Conservation (phyloP, 2,329 filamentous ascomycete species). For the Penicillium sp. region DNA sequence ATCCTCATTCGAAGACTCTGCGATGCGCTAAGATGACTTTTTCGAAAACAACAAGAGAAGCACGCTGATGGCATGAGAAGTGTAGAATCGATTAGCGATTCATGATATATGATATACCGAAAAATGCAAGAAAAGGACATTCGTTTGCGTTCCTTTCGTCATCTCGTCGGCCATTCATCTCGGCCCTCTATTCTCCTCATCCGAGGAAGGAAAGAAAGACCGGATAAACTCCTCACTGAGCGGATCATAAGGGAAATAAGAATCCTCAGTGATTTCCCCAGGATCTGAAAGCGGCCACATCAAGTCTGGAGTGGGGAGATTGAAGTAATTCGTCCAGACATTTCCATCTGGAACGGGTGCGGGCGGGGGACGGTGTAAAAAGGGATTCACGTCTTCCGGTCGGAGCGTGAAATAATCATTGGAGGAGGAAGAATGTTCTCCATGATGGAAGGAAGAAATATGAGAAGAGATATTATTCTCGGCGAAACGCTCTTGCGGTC, state of each 20-base stretch:
- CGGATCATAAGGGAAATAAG: conserved; percentile 48
- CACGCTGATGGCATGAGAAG: conserved; percentile 6
- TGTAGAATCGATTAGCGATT: conserved; percentile 1
- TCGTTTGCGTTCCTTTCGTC: conserved; percentile 10
- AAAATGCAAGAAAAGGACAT: conserved; percentile 4
- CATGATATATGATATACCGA: neutral
- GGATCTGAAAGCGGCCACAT: conserved; percentile 20
- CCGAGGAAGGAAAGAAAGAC: conserved; percentile 44
- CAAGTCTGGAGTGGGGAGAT: conserved; percentile 24
- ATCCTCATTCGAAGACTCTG: conserved; percentile 5
- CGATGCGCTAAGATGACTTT: conserved; percentile 11
- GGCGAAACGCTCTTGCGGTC: conserved; percentile 19
- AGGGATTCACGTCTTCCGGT: conserved; percentile 18
- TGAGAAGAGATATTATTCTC: neutral
- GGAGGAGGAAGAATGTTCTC: neutral
- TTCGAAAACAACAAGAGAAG: neutral
- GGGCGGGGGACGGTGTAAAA: conserved; percentile 13
- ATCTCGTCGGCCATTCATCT: conserved; percentile 9
- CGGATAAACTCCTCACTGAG: conserved; percentile 47
- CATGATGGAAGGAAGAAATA: neutral
- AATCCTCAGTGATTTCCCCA: conserved; percentile 30
- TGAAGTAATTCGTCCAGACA: conserved; percentile 23
- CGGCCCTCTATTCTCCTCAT: conserved; percentile 36
- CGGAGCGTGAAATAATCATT: conserved; percentile 25
- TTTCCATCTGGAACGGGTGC: conserved; percentile 14